Evolutionary conservation across 495 filamentous ascomycete species (phyloP), one percentile per base, ranked within the genome.

Genomic region (Aspergillus bertholletiae): DNA sequence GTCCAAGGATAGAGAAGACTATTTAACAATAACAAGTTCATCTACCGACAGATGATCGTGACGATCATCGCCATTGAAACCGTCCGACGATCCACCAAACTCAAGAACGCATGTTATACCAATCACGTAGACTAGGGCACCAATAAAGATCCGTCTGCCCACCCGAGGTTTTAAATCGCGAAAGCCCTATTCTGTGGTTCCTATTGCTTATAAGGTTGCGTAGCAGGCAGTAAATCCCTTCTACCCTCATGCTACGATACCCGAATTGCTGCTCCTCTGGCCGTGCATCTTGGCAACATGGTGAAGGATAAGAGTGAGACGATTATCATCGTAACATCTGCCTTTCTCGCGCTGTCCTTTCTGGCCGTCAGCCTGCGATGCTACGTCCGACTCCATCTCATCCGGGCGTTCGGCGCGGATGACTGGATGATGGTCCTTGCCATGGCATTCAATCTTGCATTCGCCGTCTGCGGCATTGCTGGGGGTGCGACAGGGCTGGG

Each of bases 381-480:
- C 24, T 52, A 52, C 7, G 37, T 44, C 1, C 49, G 49, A 21
- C 8, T 52, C 3, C 24, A 26, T 7, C 11, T 52, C 5, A 30
- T 30, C 20, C 35, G 17, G 17, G 22, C 49, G 3, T 52, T 52
- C 32, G 49, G 49, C 8, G 22, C 23, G 15, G 49, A 52, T 32
- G 49, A 52, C 27, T 28, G 35, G 23, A 18, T 28, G 13, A 52
- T 52, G 49, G 2, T 52, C 22, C 7, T 44, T 15, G 49, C 49
- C 1, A 32, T 30, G 37, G 49, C 37, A 8, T 40, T 40, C 15
- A 40, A 40, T 20, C 17, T 40, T 6, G 37, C 37, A 2, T 40
- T 40, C 17, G 37, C 37, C 7, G 15, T 40, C 15, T 40, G 37
- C 37, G 37, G 37, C n/a, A 40, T 40, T 18, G 5, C 13, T 6